Evolutionary conservation across 495 filamentous ascomycete genomes (phyloP).

Genomic region (Evansstolkia leycettana): DNA sequence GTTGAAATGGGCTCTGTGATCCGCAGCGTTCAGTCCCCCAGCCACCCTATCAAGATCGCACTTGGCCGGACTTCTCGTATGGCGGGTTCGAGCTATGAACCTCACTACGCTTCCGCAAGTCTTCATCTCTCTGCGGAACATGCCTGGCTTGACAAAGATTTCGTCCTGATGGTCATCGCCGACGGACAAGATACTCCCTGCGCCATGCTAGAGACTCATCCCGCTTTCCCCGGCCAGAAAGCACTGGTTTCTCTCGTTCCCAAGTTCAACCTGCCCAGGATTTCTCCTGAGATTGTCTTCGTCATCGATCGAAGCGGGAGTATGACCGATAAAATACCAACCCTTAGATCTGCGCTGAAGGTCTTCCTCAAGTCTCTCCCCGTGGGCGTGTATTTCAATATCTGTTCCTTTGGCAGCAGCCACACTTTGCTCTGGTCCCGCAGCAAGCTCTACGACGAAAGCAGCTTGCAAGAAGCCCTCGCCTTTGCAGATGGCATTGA

Average conservation of each 20-base stretch:
- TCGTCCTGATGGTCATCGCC: conserved; percentile 16
- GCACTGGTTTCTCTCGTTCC: conserved; percentile 7
- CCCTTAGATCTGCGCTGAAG: conserved; percentile 43
- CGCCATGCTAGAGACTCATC: conserved; percentile 5
- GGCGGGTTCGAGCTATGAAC: conserved; percentile 26
- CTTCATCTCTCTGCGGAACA: conserved; percentile 27
- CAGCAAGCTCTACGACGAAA: conserved; percentile 41
- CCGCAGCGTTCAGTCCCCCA: conserved; percentile 45
- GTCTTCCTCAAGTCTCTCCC: conserved; percentile 64
- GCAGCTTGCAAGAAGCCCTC: conserved; percentile 38
- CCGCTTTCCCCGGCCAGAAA: conserved; percentile 2
- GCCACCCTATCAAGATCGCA: conserved; percentile 49
- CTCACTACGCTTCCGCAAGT: conserved; percentile 45
- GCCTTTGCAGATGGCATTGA: conserved; percentile 32
- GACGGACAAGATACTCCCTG: conserved; percentile 4
- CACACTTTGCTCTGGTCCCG: conserved; percentile 46
- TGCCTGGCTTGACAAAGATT: conserved; percentile 36
- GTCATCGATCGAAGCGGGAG: conserved; percentile 57
- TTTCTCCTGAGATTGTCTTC: conserved; percentile 54
- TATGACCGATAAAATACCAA: conserved; percentile 46
- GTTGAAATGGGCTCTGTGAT: conserved; percentile 44
- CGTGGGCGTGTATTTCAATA: conserved; percentile 57
- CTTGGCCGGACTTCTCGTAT: conserved; percentile 41
- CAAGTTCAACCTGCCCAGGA: conserved; percentile 42
- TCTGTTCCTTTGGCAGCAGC: conserved; percentile 52